phyloP scores from a whole-genome alignment of 257 asterid species.

The Solanum verrucosum region DNA sequence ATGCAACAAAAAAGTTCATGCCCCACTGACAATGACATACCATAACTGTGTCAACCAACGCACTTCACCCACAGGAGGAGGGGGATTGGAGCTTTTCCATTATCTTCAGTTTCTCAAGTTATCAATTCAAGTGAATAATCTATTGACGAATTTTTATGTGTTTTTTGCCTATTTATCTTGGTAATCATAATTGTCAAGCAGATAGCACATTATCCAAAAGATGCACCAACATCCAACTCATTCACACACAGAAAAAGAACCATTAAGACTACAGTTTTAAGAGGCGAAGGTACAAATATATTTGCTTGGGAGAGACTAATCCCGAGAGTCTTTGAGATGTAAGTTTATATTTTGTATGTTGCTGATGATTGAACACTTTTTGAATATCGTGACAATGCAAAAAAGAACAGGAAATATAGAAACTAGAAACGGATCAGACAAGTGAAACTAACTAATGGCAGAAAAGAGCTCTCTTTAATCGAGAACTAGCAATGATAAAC shows the following conservation, averaged over 20 bases:
- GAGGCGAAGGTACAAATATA: neutral
- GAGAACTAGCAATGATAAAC: neutral
- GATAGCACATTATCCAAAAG: neutral
- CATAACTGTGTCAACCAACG: neutral
- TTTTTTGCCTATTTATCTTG: neutral
- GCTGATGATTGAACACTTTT: neutral
- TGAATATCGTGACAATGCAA: neutral
- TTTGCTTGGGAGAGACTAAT: neutral
- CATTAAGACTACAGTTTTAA: neutral
- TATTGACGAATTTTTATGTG: neutral
- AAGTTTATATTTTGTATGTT: neutral
- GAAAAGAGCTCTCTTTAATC: neutral
- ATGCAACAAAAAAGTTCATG: neutral
- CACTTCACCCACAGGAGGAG: neutral
- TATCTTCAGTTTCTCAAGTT: neutral
- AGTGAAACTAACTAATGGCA: neutral
- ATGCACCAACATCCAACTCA: neutral
- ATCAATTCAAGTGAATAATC: neutral
- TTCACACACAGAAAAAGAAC: neutral
- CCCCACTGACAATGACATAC: neutral
- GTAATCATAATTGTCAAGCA: neutral
- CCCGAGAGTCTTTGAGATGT: neutral
- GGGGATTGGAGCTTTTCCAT: neutral
- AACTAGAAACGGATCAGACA: neutral
- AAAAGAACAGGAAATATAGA: neutral